Conservation (phyloP, 768 basidiomycete genomes). For the Suillus subluteus region DNA sequence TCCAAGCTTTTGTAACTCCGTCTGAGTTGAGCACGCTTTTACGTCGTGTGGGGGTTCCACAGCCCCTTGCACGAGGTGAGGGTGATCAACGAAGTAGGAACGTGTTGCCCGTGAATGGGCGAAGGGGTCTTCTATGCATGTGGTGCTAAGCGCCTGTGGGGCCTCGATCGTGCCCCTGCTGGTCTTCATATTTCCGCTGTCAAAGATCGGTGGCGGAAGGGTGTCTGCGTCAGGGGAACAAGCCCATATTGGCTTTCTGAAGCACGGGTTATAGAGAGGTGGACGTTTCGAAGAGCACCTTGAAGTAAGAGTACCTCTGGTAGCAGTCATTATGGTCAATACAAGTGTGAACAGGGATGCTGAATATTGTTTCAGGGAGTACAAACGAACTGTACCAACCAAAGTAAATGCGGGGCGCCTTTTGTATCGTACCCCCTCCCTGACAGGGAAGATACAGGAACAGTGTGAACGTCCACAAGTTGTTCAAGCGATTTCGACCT, state of each 20-base stretch:
- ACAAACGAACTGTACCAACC: conserved; percentile 1
- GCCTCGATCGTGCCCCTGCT: conserved; percentile 2
- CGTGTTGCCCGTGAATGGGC: conserved; percentile 13
- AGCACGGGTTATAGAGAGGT: conserved; percentile 13
- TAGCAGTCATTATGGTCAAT: conserved; percentile 15
- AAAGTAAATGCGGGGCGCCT: conserved; percentile 10
- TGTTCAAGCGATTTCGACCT: conserved; percentile 22
- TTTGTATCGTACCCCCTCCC: conserved; percentile 22
- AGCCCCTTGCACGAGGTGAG: conserved; percentile 20
- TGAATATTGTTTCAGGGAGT: conserved; percentile 1
- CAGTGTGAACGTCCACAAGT: conserved; percentile 15
- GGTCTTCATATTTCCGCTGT: conserved; percentile 16
- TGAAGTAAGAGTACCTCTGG: not conserved
- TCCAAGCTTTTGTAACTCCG: conserved; percentile 8
- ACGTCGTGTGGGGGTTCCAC: conserved; percentile 28
- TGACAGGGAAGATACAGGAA: conserved; percentile 12
- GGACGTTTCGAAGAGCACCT: conserved; percentile 5
- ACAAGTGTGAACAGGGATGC: not conserved
- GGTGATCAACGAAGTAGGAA: conserved; percentile 16
- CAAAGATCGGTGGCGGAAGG: conserved; percentile 12
- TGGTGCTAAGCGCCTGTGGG: not conserved
- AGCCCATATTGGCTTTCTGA: conserved; percentile 16
- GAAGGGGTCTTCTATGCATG: conserved; percentile 10
- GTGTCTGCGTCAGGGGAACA: conserved; percentile 16
- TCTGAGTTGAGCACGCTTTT: conserved; percentile 23